Evolutionary conservation across 2,329 filamentous ascomycete species (phyloP).

Genomic region (Ophiostoma tasmaniense): DNA sequence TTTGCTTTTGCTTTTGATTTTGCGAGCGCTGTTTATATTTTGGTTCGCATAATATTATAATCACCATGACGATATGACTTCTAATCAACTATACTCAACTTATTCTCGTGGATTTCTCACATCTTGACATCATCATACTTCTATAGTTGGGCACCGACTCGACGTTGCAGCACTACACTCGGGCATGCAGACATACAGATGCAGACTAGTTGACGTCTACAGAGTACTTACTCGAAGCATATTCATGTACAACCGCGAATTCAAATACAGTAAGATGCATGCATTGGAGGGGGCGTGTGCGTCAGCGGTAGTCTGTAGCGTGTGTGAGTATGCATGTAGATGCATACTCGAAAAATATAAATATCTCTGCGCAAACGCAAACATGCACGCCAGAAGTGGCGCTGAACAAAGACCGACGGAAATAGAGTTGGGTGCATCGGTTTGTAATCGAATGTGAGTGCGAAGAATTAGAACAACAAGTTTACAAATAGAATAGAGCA

Average conservation of each 20-base stretch:
- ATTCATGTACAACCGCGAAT: neutral
- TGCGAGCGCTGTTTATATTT: too few relatives aligned
- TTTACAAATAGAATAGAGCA: neutral
- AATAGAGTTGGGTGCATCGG: neutral
- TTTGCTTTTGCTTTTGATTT: neutral
- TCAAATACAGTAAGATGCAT: neutral
- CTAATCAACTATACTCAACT: too few relatives aligned
- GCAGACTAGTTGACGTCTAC: neutral
- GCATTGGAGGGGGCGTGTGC: neutral
- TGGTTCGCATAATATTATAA: too few relatives aligned
- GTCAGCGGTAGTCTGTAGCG: neutral
- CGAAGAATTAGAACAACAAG: neutral
- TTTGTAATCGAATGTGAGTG: neutral
- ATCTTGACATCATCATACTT: neutral
- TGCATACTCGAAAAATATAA: too few relatives aligned
- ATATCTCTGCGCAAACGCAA: neutral
- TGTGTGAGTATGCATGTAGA: neutral
- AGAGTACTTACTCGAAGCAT: too few relatives aligned
- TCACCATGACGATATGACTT: too few relatives aligned
- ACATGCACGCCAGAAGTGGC: neutral
- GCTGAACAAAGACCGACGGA: neutral
- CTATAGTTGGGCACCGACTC: neutral
- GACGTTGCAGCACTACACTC: neutral
- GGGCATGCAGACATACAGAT: slow-evolving; percentile 1
- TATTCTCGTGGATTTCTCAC: too few relatives aligned